Percentiles rank a stretch among this genome's conserved stretches.
Conservation (phyloP, 2,329 filamentous ascomycete genomes). For the Ophiocordyceps camponoti-leonardi region DNA sequence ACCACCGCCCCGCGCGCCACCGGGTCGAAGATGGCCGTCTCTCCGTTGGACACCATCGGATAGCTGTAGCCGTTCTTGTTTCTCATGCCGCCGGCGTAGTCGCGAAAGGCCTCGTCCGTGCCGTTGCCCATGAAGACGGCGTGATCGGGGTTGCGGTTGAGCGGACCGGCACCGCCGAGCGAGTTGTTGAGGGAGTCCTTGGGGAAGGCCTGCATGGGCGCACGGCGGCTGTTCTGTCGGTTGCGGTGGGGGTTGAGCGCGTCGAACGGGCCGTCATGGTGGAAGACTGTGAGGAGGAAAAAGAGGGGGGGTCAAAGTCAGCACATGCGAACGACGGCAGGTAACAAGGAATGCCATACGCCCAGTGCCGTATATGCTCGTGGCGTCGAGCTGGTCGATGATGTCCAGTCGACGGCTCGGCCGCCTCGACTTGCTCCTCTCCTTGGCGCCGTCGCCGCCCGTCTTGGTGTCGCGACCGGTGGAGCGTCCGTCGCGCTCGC, state of each 20-base stretch:
- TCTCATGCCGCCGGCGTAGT: constrained; percentile 41
- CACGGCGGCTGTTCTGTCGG: constrained; percentile 60
- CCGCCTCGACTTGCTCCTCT: constrained; percentile 30
- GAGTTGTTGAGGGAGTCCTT: constrained; percentile 86
- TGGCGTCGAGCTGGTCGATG: constrained; percentile 93
- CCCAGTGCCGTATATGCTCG: constrained; percentile 85
- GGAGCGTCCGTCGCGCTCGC: constrained; percentile 7
- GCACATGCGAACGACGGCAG: too few species aligned
- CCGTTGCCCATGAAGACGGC: constrained; percentile 69
- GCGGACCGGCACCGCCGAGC: constrained; percentile 69
- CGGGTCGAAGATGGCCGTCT: constrained; percentile 48
- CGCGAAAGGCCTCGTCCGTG: constrained; percentile 70
- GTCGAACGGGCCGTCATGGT: constrained; percentile 95
- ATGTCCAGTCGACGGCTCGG: constrained; percentile 52
- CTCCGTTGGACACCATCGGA: constrained; percentile 13
- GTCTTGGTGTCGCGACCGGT: background rate
- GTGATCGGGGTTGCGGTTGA: constrained; percentile 69
- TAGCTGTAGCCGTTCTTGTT: constrained; percentile 11
- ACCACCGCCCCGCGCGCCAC: constrained; percentile 50
- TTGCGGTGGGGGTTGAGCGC: constrained; percentile 92
- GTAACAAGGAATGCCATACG: constrained; percentile 33
- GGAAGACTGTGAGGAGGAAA: constrained; percentile 53
- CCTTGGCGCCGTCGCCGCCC: constrained; percentile 15
- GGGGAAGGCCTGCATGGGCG: constrained; percentile 93
- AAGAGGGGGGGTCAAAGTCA: too few species aligned